Evolutionary conservation across 371 early-diverging fungal species (phyloP).

Genomic region (Sporodiniella umbellata): DNA sequence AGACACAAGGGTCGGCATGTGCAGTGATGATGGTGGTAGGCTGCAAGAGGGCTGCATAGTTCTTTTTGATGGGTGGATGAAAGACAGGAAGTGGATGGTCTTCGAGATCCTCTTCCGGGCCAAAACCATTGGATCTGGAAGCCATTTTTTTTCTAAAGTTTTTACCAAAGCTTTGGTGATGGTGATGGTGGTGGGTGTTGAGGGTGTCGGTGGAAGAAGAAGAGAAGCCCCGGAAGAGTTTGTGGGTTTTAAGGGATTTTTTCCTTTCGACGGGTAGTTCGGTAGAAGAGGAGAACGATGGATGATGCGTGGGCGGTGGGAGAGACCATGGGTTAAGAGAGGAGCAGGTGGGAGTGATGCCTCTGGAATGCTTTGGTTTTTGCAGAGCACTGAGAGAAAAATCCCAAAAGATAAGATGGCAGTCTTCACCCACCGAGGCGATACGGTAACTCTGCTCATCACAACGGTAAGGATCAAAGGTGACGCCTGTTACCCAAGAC

Average conservation of each 20-base stretch:
- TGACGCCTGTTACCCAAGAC: conserved; percentile 88
- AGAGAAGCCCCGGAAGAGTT: conserved; percentile 6
- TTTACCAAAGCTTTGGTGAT: conserved; percentile 4
- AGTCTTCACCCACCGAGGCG: conserved; percentile 91
- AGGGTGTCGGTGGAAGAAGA: neutral
- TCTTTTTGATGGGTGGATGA: conserved; percentile 71
- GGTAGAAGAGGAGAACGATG: neutral
- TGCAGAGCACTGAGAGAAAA: conserved; percentile 82
- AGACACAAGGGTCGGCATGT: conserved; percentile 68
- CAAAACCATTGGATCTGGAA: neutral
- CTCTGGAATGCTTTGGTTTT: conserved; percentile 52
- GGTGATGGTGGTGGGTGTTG: neutral
- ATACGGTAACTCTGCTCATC: conserved; percentile 84
- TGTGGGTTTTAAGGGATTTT: conserved; percentile 14
- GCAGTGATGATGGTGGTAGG: conserved; percentile 70
- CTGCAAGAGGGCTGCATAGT: conserved; percentile 75
- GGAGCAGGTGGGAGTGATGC: neutral
- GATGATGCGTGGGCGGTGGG: neutral
- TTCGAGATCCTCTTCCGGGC: conserved; percentile 5
- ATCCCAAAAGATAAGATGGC: conserved; percentile 90
- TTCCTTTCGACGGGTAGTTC: conserved; percentile 13
- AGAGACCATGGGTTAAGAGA: neutral
- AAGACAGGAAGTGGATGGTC: conserved; percentile 20
- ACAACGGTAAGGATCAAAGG: conserved; percentile 90
- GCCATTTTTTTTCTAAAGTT: neutral